Evolutionary conservation across 2,329 filamentous ascomycete species (phyloP).

Genomic region (Hymenoscyphus scutula): DNA sequence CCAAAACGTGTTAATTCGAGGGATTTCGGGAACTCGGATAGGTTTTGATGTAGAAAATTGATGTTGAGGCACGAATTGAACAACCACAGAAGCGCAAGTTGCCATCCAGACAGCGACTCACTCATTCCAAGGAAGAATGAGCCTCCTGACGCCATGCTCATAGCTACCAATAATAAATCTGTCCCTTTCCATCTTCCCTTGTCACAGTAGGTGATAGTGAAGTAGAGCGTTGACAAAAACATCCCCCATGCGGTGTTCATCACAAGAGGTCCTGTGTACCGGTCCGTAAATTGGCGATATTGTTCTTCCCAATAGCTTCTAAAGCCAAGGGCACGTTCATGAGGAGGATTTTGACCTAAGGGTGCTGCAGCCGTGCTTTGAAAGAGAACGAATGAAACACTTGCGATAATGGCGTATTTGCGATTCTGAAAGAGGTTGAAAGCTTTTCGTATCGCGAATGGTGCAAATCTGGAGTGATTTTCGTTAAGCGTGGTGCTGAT

Average conservation of each 20-base stretch:
- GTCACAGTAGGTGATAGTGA: conserved; percentile 1
- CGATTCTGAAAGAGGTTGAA: not conserved
- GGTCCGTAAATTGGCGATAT: not conserved
- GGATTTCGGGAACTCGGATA: not conserved
- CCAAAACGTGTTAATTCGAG: not conserved
- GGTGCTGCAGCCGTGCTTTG: not conserved
- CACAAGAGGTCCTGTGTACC: not conserved
- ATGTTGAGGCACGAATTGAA: conserved; percentile 2
- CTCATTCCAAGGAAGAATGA: conserved; percentile 4
- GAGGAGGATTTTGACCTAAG: not conserved
- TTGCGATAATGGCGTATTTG: not conserved
- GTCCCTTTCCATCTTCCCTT: conserved; percentile 1
- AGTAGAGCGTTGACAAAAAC: not conserved
- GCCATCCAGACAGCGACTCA: conserved; percentile 1
- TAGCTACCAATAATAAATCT: not conserved
- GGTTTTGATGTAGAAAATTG: not conserved
- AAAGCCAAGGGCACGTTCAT: not conserved
- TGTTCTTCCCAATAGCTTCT: not conserved
- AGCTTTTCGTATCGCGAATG: too few species aligned
- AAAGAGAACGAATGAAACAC: not conserved
- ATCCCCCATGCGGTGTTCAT: not conserved
- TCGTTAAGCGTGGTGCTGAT: too few species aligned
- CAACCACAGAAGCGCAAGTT: not conserved
- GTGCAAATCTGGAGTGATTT: too few species aligned
- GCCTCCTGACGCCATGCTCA: not conserved